phyloP scores from a whole-genome alignment of 257 asterid genomes.

The Anisodus acutangulus region DNA sequence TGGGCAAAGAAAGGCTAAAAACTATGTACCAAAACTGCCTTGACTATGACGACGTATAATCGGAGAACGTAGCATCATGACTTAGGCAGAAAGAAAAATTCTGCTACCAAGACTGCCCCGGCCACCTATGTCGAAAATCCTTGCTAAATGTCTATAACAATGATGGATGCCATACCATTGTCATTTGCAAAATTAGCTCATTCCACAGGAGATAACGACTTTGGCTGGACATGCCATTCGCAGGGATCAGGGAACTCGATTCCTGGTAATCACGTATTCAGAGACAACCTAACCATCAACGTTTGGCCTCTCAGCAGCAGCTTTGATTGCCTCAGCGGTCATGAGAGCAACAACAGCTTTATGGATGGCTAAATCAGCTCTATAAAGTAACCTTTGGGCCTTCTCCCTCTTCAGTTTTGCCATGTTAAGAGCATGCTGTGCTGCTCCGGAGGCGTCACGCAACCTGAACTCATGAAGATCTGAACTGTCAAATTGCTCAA shows the following conservation, averaged over 20 bases:
- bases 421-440: constrained; percentile 58
- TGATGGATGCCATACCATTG: not conserved
- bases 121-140: constrained; percentile 42
- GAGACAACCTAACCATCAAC: constrained; percentile 41
- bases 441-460: constrained; percentile 72
- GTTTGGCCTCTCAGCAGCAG: constrained; percentile 43
- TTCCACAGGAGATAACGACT: not conserved
- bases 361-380: constrained; percentile 83
- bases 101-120: constrained; percentile 43
- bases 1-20: constrained; percentile 32
- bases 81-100: constrained; percentile 43
- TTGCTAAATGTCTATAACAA: constrained; percentile 37
- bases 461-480: constrained; percentile 68
- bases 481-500: constrained; percentile 49
- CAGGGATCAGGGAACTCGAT: constrained; percentile 32
- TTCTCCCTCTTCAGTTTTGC: constrained; percentile 85
- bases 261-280: constrained; percentile 33
- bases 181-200: constrained; percentile 16
- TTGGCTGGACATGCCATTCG: constrained; percentile 34
- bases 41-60: constrained; percentile 31
- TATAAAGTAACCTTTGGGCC: constrained; percentile 67
- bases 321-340: constrained; percentile 82
- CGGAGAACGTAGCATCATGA: constrained; percentile 37
- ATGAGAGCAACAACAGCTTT: constrained; percentile 76
- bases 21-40: constrained; percentile 49